Base-by-base conservation (phyloP, 345 rosid species). In the Sonneratia caseolaris region DNA sequence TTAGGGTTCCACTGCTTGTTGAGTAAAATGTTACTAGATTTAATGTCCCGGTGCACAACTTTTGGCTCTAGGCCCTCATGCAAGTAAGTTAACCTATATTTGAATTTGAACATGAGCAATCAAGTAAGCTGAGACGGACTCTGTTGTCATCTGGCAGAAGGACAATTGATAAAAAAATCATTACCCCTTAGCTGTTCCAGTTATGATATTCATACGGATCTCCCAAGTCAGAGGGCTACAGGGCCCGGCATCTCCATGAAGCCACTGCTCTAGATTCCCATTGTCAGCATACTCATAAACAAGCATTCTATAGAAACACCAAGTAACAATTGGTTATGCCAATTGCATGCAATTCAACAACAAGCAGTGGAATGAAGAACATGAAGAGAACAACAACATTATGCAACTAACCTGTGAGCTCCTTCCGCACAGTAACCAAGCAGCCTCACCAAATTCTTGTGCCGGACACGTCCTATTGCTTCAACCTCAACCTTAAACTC, bases 391-490 rank as follows among this genome's bases (percentile, higher is more conserved):
- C 37, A 5, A 24, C 16, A 61, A n/a, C 21, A 61, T 61, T 61
- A 61, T 3, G 37, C 66, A 62, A 62, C 36, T 78, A 42, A 87
- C 91, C 98, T 94, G 74, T 91, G 95, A 80, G 91, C 96, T 81
- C 97, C 96, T 86, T 94, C 98, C 49, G 84, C 98, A 69, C 98
- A 94, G 81, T 94, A 94, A 79, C 98, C 98, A 61, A 90, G 88
- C 79, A 94, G 78, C 70, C 98, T 84, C 84, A 88, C 98, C 83
- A 94, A 86, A 81, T 94, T 94, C 88, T 94, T 94, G 69, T 94
- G 98, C 73, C 98, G 80, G 6, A 91, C 97, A 18, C 97, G 84
- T 27, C 98, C 98, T 27, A 94, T 94, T 19, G 98, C 97, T 82
- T 94, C 98, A 27, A 94, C 98, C 75, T 94, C 97, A 56, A 94